These are phyloP conservation scores for Zizania latifolia DNA, from an alignment of 176 grass and related monocot genomes.

Conservation along the genomic window DNA sequence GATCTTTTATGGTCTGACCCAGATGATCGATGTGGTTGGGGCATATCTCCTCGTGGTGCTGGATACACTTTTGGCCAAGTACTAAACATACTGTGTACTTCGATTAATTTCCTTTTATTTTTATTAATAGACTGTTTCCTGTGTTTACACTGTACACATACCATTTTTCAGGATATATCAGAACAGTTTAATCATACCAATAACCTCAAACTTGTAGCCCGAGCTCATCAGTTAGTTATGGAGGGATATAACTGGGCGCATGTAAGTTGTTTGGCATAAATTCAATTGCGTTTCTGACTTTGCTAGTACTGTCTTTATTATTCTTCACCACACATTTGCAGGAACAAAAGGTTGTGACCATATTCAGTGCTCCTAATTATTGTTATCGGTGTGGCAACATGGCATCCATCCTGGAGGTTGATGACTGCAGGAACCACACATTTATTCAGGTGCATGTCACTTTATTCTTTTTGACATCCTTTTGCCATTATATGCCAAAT, in stretches of 20 bases:
- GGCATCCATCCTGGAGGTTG: conserved; percentile 90
- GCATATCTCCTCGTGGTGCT: conserved; percentile 79
- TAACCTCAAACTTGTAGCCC: conserved; percentile 75
- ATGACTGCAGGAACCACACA: conserved; percentile 75
- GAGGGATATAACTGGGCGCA: conserved; percentile 88
- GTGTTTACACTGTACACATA: neutral
- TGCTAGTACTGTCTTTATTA: neutral
- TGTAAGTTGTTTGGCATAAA: conserved; percentile 35
- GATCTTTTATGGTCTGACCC: conserved; percentile 88
- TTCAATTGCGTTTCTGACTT: neutral
- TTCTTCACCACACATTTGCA: conserved; percentile 27
- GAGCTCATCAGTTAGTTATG: conserved; percentile 88
- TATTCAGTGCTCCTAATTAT: conserved; percentile 92
- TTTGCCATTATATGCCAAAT: neutral
- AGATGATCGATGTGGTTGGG: conserved; percentile 76
- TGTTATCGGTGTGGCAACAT: conserved; percentile 87
- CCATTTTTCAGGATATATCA: conserved; percentile 66
- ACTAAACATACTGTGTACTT: neutral
- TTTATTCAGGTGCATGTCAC: conserved; percentile 59
- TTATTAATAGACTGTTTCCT: neutral
- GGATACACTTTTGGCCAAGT: conserved; percentile 92
- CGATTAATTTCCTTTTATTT: neutral
- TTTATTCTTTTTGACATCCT: neutral
- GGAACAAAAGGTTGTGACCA: conserved; percentile 90
- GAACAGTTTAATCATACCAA: conserved; percentile 91